Evolutionary conservation across 2,329 filamentous ascomycete species (phyloP).

Genomic region (Grosmannia serpens): DNA sequence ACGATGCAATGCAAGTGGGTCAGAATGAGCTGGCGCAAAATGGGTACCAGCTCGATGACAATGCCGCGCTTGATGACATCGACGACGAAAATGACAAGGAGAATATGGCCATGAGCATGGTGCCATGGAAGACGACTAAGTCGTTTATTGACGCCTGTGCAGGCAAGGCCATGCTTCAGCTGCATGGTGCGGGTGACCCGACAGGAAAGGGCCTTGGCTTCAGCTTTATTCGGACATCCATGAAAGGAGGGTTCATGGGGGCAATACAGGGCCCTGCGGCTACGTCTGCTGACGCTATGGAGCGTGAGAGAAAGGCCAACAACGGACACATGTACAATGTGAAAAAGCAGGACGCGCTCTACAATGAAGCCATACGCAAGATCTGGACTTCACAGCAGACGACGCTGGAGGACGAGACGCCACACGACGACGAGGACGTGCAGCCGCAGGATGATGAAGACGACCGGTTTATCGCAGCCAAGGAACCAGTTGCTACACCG

Average conservation of each 20-base stretch:
- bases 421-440: conserved; percentile 53
- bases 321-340: conserved; percentile 97
- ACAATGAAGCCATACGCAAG: conserved; percentile 78
- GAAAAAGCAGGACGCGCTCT: conserved; percentile 82
- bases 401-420: conserved; percentile 61
- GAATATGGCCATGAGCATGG: conserved; percentile 76
- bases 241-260: conserved; percentile 93
- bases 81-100: conserved; percentile 55
- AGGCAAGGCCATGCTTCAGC: conserved; percentile 90
- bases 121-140: conserved; percentile 93
- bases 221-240: conserved; percentile 94
- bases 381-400: conserved; percentile 87
- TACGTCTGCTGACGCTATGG: conserved; percentile 70
- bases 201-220: conserved; percentile 89
- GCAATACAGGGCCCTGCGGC: conserved; percentile 56
- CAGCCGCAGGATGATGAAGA: conserved; percentile 48
- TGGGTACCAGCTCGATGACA: conserved; percentile 60
- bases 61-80: conserved; percentile 52
- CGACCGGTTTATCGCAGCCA: conserved; percentile 60
- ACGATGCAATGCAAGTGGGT: conserved; percentile 95
- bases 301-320: conserved; percentile 76
- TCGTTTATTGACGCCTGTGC: conserved; percentile 91
- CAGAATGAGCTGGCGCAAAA: conserved; percentile 84
- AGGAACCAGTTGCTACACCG: conserved; percentile 57
- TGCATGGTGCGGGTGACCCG: conserved; percentile 90